Conservation (phyloP, 1,284 basidiomycete genomes). For the Leccinum pachyderme region DNA sequence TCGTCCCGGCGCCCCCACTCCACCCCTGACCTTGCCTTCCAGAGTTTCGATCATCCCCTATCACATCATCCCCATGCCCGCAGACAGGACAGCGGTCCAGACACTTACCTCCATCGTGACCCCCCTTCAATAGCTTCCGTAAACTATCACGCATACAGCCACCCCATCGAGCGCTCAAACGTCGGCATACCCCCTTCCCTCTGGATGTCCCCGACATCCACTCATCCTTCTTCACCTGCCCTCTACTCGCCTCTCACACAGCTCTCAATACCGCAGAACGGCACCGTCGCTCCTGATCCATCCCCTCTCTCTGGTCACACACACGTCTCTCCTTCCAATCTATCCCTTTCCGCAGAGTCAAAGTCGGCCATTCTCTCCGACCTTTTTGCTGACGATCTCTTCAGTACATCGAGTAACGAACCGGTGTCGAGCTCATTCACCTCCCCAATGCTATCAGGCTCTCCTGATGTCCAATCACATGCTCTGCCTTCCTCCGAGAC, state of each 20-base stretch:
- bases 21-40: conserved; percentile 6
- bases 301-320: conserved; percentile 33
- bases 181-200: conserved; percentile 65
- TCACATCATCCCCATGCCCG: conserved; percentile 14
- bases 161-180: conserved; percentile 50
- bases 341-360: conserved; percentile 42
- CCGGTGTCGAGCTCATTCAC: conserved; percentile 51
- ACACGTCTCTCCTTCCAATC: conserved; percentile 42
- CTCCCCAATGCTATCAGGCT: conserved; percentile 63
- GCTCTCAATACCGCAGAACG: conserved; percentile 36
- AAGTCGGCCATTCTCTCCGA: conserved; percentile 66
- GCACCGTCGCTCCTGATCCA: conserved; percentile 33
- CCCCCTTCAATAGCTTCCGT: conserved; percentile 22
- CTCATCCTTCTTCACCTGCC: conserved; percentile 43
- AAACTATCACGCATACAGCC: conserved; percentile 33
- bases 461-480: conserved; percentile 55
- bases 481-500: conserved; percentile 40
- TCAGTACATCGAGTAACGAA: conserved; percentile 42
- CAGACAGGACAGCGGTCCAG: conserved; percentile 14
- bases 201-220: conserved; percentile 74
- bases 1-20: not conserved
- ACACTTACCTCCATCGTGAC: conserved; percentile 17
- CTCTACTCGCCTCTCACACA: conserved; percentile 33
- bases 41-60: conserved; percentile 24
- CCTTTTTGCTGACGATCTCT: conserved; percentile 69